These are phyloP conservation scores for Monosporascus sp. DNA, from an alignment of 2,329 filamentous ascomycete species.

Conservation along the genomic window DNA sequence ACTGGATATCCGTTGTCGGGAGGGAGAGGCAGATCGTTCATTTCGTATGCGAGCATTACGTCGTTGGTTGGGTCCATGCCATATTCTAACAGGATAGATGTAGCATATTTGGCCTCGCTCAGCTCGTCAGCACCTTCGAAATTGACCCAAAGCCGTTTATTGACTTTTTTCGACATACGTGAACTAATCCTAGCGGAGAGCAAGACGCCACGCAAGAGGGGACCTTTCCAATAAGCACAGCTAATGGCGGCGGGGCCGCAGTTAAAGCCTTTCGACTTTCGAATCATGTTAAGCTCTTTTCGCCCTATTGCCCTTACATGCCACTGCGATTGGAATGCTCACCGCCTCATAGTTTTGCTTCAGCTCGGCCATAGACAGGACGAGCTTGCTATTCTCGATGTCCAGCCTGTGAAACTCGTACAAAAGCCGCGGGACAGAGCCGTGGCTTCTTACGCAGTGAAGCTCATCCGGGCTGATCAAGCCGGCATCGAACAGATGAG, in stretches of 20 bases:
- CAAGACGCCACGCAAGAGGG: constrained; percentile 39
- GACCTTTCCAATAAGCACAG: constrained; percentile 47
- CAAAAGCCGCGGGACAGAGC: constrained; percentile 42
- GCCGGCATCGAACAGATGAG: constrained; percentile 37
- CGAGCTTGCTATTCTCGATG: constrained; percentile 31
- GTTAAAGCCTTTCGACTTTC: constrained; percentile 41
- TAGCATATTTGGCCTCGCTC: constrained; percentile 29
- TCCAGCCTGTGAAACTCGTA: constrained; percentile 43
- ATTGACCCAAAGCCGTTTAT: constrained; percentile 28
- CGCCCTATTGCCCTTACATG: constrained; percentile 22
- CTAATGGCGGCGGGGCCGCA: constrained; percentile 40
- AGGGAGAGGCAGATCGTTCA: constrained; percentile 38
- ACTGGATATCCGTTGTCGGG: constrained; percentile 41
- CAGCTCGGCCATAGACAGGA: constrained; percentile 38
- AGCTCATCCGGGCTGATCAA: constrained; percentile 45
- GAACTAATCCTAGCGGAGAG: constrained; percentile 31
- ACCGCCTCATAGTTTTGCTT: constrained; percentile 26
- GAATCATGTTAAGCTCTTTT: constrained; percentile 47
- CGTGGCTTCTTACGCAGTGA: constrained; percentile 49
- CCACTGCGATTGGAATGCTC: background rate
- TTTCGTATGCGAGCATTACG: constrained; percentile 41
- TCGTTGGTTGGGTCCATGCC: constrained; percentile 42
- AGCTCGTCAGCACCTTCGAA: constrained; percentile 44
- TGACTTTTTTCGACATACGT: constrained; percentile 22
- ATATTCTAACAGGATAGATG: constrained; percentile 37